Percentiles rank a stretch among this genome's conserved stretches.
Evolutionary conservation across 2,329 filamentous ascomycete species (phyloP).

Genomic region (Trichoderma sp.): DNA sequence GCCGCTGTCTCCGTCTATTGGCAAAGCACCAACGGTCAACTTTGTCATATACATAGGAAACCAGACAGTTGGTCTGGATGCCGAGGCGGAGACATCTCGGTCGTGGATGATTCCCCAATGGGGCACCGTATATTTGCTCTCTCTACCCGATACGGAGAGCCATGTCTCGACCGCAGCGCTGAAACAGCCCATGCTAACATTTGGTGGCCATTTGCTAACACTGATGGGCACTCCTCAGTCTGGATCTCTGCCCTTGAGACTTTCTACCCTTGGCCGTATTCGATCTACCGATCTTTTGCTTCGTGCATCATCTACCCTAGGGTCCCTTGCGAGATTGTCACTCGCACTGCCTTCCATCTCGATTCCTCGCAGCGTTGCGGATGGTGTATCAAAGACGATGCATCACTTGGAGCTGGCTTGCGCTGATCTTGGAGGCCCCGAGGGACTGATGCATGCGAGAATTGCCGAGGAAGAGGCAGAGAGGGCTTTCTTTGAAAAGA

Average conservation of each 20-base stretch:
- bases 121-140: constrained; percentile 70
- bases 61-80: constrained; percentile 62
- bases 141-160: constrained; percentile 42
- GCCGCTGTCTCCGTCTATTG: constrained; percentile 93
- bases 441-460: constrained; percentile 77
- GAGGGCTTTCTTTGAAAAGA: constrained; percentile 95
- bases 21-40: constrained; percentile 89
- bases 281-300: constrained; percentile 82
- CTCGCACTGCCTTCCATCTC: constrained; percentile 84
- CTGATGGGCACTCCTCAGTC: constrained; percentile 82
- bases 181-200: constrained; percentile 80
- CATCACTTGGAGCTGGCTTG: constrained; percentile 77
- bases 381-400: constrained; percentile 80
- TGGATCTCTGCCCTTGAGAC: constrained; percentile 79
- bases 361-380: constrained; percentile 83
- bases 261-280: constrained; percentile 83
- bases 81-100: constrained; percentile 52
- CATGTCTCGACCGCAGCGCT: constrained; percentile 67
- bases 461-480: constrained; percentile 88
- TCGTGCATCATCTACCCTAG: constrained; percentile 88
- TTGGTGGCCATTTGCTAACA: constrained; percentile 86
- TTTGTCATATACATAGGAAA: constrained; percentile 90
- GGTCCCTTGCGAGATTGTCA: constrained; percentile 85
- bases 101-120: constrained; percentile 95
- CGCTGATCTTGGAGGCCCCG: constrained; percentile 62